Evolutionary conservation across 2,329 filamentous ascomycete species (phyloP), one percentile per base, ranked within the genome.

Genomic region (Verticillium dahliae): DNA sequence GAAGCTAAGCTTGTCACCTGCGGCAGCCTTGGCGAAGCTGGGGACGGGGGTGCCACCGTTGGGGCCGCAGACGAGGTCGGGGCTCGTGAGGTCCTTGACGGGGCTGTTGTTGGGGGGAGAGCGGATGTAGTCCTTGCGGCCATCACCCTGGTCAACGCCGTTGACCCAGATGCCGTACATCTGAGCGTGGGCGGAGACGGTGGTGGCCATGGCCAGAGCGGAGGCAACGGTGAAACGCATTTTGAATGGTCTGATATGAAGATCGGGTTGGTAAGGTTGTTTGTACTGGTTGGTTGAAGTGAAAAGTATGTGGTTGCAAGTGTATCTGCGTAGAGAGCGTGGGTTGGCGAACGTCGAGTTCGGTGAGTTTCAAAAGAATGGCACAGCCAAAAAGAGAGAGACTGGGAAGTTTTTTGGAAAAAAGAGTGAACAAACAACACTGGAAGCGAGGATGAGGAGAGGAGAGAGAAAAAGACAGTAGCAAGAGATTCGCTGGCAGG

Each of bases 161-260:
- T 82, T 77, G 63, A 82, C 76, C 75, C 75, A 81, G 62, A 81
- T 74, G 57, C 78, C 67, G 68, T 77, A 79, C 66, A 81, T 77
- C 45, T 71, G 74, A 61, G 80, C 72, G 71, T 84, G 81, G 64
- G 75, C 79, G 39, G 76, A 71, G 63, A 72, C 75, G 64, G 67
- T 69, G 70, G 65, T 71, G 70, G 73, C 72, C 65, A 76, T 70
- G 67, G 75, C 73, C 65, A 77, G 66, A 64, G 69, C 68, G 62
- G 73, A 69, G 59, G 69, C 65, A 58, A 71, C 62, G 56, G 69
- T 63, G 68, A 73, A 73, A 67, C 69, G 73, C 75, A 77, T 77
- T 50, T 69, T 74, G 69, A 64, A 37, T 37, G 54, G 15, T 41
- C 2, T 52, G 18, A 35, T 56, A 50, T 22, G 4, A 22, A 22